Evolutionary conservation across 192 early-diverging fungal genomes (phyloP), one percentile per base, ranked within the genome.

Genomic region (Coemansia sp.): DNA sequence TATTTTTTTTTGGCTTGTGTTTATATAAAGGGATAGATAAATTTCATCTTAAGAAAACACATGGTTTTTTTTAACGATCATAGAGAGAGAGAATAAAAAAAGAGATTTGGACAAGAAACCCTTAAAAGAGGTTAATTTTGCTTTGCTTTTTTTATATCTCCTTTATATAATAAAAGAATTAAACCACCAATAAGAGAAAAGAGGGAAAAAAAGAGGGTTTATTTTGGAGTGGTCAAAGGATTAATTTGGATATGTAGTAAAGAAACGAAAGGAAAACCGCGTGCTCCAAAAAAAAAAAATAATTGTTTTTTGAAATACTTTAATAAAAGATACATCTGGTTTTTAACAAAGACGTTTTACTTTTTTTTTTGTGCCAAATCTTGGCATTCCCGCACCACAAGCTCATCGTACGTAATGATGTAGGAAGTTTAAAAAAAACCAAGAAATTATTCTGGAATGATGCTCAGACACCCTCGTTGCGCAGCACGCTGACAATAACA

Each of bases 391-490:
- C 36, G 5, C 36, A 11, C 5, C 7, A 8, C 36, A 38, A 11
- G 36, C 36, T 38, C 10, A 25, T 25, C 22, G 22, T 25, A 25
- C 22, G 22, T 25, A 25, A 25, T 38, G 10, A 8, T 38, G 36
- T 11, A 10, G 17, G 14, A 22, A 22, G 0, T 29, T 20, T 20
- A 25, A 6, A 54, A 54, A 45, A 45, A 45, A 16, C 3, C 14
- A 45, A 45, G 10, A 16, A 4, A 16, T 16, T 45, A 12, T 54
- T 5, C 6, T 22, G 18, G 4, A 6, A 54, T 12, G 3, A 16
- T 12, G 7, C 42, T 96, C 32, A 60, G 38, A 42, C 58, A 17
- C 25, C 20, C 58, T 60, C 58, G 6, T 22, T 31, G 29, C 48
- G 6, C 29, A 51, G 25, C 16, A 50, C 48, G 17, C 14, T 42